Evolutionary conservation across 352 stramenopile genomes (phyloP).

Genomic region (Phytophthora citrophthora): DNA sequence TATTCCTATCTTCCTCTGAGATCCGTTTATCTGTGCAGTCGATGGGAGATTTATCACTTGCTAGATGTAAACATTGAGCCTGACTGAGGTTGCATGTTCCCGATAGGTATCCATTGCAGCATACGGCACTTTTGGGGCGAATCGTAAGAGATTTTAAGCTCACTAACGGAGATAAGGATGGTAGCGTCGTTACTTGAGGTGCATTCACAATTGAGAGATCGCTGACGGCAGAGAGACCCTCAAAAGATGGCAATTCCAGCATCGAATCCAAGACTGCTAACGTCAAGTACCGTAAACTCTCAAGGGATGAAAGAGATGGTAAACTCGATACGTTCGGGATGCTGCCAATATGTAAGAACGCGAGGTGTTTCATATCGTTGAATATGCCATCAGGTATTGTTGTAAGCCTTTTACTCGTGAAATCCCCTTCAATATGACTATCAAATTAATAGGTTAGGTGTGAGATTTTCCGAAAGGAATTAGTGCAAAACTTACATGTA

Average conservation of each 20-base stretch:
- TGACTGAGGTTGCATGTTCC: conserved; percentile 30
- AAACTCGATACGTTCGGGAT: conserved; percentile 32
- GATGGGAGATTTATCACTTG: conserved; percentile 23
- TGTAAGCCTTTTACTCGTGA: conserved; percentile 27
- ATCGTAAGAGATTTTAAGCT: conserved; percentile 31
- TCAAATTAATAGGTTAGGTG: not conserved
- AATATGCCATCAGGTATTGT: conserved; percentile 33
- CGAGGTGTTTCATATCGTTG: conserved; percentile 40
- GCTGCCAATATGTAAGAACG: conserved; percentile 40
- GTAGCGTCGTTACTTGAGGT: conserved; percentile 8
- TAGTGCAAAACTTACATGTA: conserved; percentile 41
- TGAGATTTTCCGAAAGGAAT: not conserved
- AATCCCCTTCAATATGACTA: conserved; percentile 44
- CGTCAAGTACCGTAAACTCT: conserved; percentile 39
- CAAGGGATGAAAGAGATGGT: conserved; percentile 39
- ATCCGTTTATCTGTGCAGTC: conserved; percentile 28
- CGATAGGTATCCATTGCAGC: conserved; percentile 44
- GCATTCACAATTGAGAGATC: conserved; percentile 32
- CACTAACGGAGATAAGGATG: conserved; percentile 19
- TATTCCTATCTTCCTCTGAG: conserved; percentile 3
- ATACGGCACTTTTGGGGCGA: conserved; percentile 28
- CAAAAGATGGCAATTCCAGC: conserved; percentile 31
- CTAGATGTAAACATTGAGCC: conserved; percentile 29
- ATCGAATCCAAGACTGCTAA: conserved; percentile 28
- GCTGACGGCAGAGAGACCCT: conserved; percentile 20